phyloP scores from a whole-genome alignment of 805 yeast species.

The Pichia exigua region DNA sequence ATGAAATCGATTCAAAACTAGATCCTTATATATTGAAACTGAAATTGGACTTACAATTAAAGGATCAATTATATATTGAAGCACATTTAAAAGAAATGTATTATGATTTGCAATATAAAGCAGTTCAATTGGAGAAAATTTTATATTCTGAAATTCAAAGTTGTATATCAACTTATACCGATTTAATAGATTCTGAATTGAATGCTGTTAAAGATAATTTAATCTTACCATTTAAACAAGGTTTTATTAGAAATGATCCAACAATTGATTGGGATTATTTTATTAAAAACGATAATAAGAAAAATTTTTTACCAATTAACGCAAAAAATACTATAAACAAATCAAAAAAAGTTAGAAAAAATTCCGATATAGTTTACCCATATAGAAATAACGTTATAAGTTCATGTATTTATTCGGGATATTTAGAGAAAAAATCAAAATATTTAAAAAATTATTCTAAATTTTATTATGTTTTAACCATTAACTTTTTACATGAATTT shows the following conservation, averaged over 20 bases:
- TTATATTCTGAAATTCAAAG: slow-evolving; percentile 55
- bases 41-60: slow-evolving; percentile 57
- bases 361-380: slow-evolving; percentile 46
- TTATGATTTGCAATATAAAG: slow-evolving; percentile 55
- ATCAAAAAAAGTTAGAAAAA: slow-evolving; percentile 35
- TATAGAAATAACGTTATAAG: slow-evolving; percentile 43
- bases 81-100: slow-evolving; percentile 59
- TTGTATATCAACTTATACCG: slow-evolving; percentile 43
- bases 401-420: slow-evolving; percentile 52
- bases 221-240: slow-evolving; percentile 44
- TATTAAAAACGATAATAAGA: slow-evolving; percentile 37
- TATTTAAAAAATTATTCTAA: slow-evolving; percentile 51
- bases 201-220: slow-evolving; percentile 39
- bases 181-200: slow-evolving; percentile 44
- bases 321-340: slow-evolving; percentile 22
- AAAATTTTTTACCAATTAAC: slow-evolving; percentile 34
- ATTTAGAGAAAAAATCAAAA: slow-evolving; percentile 53
- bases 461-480: slow-evolving; percentile 61
- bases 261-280: slow-evolving; percentile 66
- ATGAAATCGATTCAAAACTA: slow-evolving; percentile 23
- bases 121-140: slow-evolving; percentile 56
- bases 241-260: slow-evolving; percentile 50
- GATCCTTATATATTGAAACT: slow-evolving; percentile 62
- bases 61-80: slow-evolving; percentile 56
- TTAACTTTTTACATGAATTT: slow-evolving; percentile 62